These are phyloP conservation scores for Gynostemma pentaphyllum DNA, from an alignment of 306 rosid species.

Conservation along the genomic window DNA sequence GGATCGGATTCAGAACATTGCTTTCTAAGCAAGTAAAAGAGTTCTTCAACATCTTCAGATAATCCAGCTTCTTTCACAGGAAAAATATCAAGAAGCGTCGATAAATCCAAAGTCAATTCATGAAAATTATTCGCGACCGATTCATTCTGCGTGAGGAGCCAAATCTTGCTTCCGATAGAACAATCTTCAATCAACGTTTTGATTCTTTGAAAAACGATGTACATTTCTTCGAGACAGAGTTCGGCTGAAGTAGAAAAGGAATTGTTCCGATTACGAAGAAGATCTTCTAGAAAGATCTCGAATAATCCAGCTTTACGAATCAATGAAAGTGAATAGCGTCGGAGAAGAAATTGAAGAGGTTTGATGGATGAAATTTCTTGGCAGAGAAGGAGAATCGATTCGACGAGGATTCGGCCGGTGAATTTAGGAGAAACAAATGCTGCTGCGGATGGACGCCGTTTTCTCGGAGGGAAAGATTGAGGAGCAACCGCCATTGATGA, in stretches of 20 bases:
- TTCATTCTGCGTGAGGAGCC: slow-evolving; percentile 42
- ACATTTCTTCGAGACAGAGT: slow-evolving; percentile 75
- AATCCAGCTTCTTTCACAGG: slow-evolving; percentile 38
- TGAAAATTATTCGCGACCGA: slow-evolving; percentile 41
- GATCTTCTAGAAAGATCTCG: slow-evolving; percentile 46
- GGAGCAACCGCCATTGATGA: slow-evolving; percentile 50
- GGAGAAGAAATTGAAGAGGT: slow-evolving; percentile 27
- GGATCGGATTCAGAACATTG: slow-evolving; percentile 36
- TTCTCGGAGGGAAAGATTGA: slow-evolving; percentile 33
- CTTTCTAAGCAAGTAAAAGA: slow-evolving; percentile 39
- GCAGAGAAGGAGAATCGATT: slow-evolving; percentile 40
- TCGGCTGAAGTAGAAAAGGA: slow-evolving; percentile 24
- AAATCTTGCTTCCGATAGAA: slow-evolving; percentile 52
- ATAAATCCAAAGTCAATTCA: slow-evolving; percentile 50
- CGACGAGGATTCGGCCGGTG: slow-evolving; percentile 27
- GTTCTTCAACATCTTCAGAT: slow-evolving; percentile 58
- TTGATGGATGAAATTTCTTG: slow-evolving; percentile 37
- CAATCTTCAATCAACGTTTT: slow-evolving; percentile 55
- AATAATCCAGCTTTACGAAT: slow-evolving; percentile 53
- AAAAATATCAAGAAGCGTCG: slow-evolving; percentile 65
- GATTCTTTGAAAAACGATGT: slow-evolving; percentile 56
- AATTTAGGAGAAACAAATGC: slow-evolving; percentile 45
- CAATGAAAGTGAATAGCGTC: slow-evolving; percentile 27
- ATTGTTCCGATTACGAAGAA: slow-evolving; percentile 11
- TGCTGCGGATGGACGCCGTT: slow-evolving; percentile 47